Evolutionary conservation across 805 yeast genomes (phyloP).

Genomic region (Vanderwaltozyma yarrowii): DNA sequence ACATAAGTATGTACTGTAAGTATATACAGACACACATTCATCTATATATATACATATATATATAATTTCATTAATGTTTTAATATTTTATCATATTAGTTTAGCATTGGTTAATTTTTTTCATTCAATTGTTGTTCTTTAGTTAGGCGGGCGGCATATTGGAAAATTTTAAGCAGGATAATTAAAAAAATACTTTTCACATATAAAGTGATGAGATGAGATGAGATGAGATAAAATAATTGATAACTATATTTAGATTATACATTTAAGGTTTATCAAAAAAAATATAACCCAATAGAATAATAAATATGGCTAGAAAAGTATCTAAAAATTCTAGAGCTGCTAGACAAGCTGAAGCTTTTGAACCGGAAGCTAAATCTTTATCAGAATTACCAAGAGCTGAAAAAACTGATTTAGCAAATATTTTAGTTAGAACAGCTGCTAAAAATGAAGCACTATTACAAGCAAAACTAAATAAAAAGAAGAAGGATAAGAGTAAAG

Average conservation of each 20-base stretch:
- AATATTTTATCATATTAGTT: too few relatives aligned
- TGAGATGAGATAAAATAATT: slow-evolving; percentile 4
- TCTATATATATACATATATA: too few relatives aligned
- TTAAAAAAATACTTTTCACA: too few relatives aligned
- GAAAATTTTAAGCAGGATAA: too few relatives aligned
- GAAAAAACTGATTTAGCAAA: slow-evolving; percentile 50
- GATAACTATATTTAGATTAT: neutral
- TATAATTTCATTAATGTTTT: too few relatives aligned
- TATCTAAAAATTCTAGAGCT: slow-evolving; percentile 51
- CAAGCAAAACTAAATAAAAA: slow-evolving; percentile 43
- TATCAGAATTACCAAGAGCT: slow-evolving; percentile 46
- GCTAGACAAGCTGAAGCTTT: slow-evolving; percentile 56
- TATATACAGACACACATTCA: too few relatives aligned
- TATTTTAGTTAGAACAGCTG: slow-evolving; percentile 55
- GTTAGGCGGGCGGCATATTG: too few relatives aligned
- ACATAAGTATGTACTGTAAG: too few relatives aligned
- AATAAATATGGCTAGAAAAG: slow-evolving; percentile 9
- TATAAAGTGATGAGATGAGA: slow-evolving; percentile 3
- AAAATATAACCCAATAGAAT: neutral
- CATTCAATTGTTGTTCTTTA: too few relatives aligned
- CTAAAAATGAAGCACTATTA: slow-evolving; percentile 54
- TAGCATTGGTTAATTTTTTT: too few relatives aligned
- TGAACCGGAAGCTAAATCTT: slow-evolving; percentile 38
- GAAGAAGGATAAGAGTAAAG: slow-evolving; percentile 21
- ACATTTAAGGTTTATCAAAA: neutral